Evolutionary conservation across 2,329 filamentous ascomycete genomes (phyloP).

Genomic region (Pezicula carpinea): DNA sequence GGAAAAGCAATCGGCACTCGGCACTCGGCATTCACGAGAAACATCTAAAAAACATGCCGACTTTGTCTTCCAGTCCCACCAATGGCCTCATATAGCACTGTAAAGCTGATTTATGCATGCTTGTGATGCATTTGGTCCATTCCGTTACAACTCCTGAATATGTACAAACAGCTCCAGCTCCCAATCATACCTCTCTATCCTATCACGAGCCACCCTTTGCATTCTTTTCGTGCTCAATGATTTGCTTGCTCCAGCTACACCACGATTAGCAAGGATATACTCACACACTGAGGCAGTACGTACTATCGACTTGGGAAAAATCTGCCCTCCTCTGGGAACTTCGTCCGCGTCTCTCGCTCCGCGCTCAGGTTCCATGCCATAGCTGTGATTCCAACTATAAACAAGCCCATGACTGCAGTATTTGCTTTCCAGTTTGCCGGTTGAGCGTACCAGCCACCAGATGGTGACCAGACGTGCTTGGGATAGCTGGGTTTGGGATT

Average conservation of each 20-base stretch:
- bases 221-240: constrained; percentile 62
- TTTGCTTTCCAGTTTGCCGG: constrained; percentile 94
- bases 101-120: no score
- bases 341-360: constrained; percentile 65
- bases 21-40: no score
- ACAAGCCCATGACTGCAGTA: constrained; percentile 69
- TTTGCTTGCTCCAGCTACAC: constrained; percentile 65
- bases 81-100: no score
- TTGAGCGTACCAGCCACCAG: constrained; percentile 96
- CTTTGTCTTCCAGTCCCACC: no score
- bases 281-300: constrained; percentile 30
- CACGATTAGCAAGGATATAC: constrained; percentile 23
- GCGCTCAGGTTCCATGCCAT: constrained; percentile 70
- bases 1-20: no score
- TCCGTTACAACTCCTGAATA: constrained; percentile 22
- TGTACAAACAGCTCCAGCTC: constrained; percentile 17
- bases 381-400: constrained; percentile 64
- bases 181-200: neutral
- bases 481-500: constrained; percentile 62
- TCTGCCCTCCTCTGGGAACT: constrained; percentile 69
- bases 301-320: constrained; percentile 86
- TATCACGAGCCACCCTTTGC: constrained; percentile 21
- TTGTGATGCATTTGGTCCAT: constrained; percentile 1
- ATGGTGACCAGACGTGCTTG: constrained; percentile 98
- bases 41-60: no score